Base-by-base conservation (phyloP, 176 grass and related monocot genomes). In the Triticum urartu region DNA sequence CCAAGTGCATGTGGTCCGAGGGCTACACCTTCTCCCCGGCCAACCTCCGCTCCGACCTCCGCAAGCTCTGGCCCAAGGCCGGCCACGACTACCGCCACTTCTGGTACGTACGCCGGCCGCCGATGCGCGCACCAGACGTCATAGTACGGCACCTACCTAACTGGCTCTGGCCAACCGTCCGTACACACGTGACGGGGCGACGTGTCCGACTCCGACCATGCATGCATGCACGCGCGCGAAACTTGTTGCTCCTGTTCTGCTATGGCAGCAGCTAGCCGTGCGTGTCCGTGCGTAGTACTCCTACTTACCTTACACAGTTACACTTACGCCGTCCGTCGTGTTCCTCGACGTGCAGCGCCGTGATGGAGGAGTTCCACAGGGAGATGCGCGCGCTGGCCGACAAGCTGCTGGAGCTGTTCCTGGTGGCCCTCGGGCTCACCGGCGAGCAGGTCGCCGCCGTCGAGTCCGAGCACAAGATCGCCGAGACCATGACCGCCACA, bases 1-100 rank as follows among this genome's bases (percentile, higher is more conserved):
- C 97, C 86, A 99, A 99, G 90, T 86, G 83, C 72, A 99, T 99
- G 97, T 99, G 97, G 97, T 99, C 97, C 4, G 97, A 99, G 90
- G 96, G 96, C 4, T 98, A 95, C 92, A 98, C 96, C 88, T 94
- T 98, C 86, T 83, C 84, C 56, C 93, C 93, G 25, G 82, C 84
- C 75, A 82, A 82, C 50, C 90, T 97, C 68, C 69, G 89, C 43
- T 32, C 83, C 65, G 87, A 97, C 77, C 92, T 93, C 64, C 90
- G 92, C 89, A 86, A 86, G 80, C 97, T 99, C 75, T 99, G 97
- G 97, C 97, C 97, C 66, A 84, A 82, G 76, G 85, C 82, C 86
- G 86, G 85, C 64, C 86, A 88, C 65, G 92, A 94, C 84, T 89
- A 95, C 88, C 15, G 9, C 58, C 42, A 9, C 77, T 99, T 99